phyloP scores from a whole-genome alignment of 31 red algal species.

The Bonnemaisonia californica region DNA sequence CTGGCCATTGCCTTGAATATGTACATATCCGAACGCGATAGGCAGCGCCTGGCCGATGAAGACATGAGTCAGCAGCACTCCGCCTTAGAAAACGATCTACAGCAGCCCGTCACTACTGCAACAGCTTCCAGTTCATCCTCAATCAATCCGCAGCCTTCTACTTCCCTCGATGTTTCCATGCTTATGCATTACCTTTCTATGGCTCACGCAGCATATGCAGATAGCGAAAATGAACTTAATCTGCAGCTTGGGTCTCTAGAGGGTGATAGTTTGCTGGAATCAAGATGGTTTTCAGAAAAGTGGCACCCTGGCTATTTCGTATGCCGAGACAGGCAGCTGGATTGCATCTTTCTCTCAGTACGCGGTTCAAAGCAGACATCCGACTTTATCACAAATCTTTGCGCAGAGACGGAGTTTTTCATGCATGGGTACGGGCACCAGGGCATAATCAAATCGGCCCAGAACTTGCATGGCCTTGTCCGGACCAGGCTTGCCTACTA shows the following conservation, averaged over 20 bases:
- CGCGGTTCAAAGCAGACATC: constrained; percentile 85
- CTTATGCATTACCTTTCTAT: constrained; percentile 45
- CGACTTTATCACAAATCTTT: constrained; percentile 91
- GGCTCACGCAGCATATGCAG: constrained; percentile 63
- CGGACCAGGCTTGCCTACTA: constrained; percentile 16
- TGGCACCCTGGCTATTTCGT: constrained; percentile 87
- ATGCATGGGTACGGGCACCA: constrained; percentile 63
- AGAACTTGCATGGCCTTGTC: constrained; percentile 43
- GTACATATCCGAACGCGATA: constrained; percentile 56
- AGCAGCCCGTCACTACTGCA: not conserved
- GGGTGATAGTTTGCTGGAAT: constrained; percentile 20
- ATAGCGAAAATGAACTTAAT: constrained; percentile 18
- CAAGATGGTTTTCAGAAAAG: constrained; percentile 23
- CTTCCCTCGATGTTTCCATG: constrained; percentile 3
- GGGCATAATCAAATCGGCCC: constrained; percentile 73
- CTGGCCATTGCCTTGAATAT: constrained; percentile 42
- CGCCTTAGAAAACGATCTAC: not conserved
- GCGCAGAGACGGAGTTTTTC: constrained; percentile 65
- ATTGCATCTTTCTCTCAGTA: constrained; percentile 68
- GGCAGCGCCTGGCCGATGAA: constrained; percentile 27
- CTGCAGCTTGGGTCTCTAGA: constrained; percentile 16
- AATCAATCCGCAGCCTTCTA: not conserved
- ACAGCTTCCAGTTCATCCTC: not conserved
- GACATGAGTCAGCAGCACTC: not conserved
- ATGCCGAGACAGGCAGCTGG: constrained; percentile 31